Conservation (phyloP, 345 rosid species). For the Heritiera littoralis region DNA sequence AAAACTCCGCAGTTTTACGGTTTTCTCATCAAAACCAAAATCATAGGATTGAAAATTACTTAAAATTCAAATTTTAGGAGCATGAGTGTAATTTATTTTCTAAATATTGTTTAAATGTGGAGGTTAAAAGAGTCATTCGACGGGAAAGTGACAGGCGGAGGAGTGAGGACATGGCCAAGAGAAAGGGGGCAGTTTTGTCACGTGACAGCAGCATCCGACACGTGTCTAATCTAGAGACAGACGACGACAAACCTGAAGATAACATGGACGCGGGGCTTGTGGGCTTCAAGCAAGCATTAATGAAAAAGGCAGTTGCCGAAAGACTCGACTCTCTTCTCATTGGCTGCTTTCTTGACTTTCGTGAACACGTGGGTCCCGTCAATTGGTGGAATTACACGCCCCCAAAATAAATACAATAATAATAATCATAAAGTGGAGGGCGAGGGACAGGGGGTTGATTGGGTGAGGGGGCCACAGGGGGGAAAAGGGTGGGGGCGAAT, state of each 20-base stretch:
- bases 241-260: slow-evolving; percentile 48
- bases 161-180: neutral
- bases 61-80: no score
- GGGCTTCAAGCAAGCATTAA: slow-evolving; percentile 28
- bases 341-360: slow-evolving; percentile 53
- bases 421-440: neutral
- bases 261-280: neutral
- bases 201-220: slow-evolving; percentile 21
- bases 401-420: neutral
- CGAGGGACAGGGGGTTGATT: slow-evolving; percentile 21
- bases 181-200: slow-evolving; percentile 27
- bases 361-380: slow-evolving; percentile 44
- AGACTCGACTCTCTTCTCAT: slow-evolving; percentile 42
- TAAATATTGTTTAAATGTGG: no score
- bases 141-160: neutral
- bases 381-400: slow-evolving; percentile 36
- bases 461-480: slow-evolving; percentile 34
- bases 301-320: slow-evolving; percentile 34
- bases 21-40: neutral
- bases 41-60: neutral
- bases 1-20: neutral
- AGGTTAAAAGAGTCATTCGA: slow-evolving; percentile 25
- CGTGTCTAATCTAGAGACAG: slow-evolving; percentile 31
- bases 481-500: slow-evolving; percentile 34
- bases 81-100: no score